Evolutionary conservation across 108 stramenopile genomes (phyloP).

Genomic region (Mediolabrus comicus): DNA sequence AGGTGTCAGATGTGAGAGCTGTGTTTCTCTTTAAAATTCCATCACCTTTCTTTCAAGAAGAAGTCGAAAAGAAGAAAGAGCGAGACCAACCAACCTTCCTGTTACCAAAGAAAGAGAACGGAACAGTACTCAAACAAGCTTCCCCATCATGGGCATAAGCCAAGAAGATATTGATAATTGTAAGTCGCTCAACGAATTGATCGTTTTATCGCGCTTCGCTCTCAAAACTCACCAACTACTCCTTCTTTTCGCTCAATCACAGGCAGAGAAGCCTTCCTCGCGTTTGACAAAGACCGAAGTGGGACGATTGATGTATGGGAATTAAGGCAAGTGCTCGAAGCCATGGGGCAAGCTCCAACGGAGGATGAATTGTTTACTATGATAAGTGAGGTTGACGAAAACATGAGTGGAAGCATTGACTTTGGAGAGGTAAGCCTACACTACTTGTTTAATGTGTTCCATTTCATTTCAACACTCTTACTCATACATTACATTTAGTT

Average conservation of each 20-base stretch:
- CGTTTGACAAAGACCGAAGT: slow-evolving; percentile 84
- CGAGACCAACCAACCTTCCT: too few relatives aligned
- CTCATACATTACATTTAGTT: too few relatives aligned
- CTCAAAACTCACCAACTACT: not conserved
- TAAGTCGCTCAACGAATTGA: too few relatives aligned
- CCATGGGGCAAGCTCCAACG: slow-evolving; percentile 91
- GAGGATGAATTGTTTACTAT: slow-evolving; percentile 92
- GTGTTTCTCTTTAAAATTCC: too few relatives aligned
- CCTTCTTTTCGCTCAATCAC: not conserved
- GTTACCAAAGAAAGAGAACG: too few relatives aligned
- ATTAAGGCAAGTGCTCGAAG: slow-evolving; percentile 80
- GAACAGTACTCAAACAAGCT: too few relatives aligned
- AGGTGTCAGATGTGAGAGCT: too few relatives aligned
- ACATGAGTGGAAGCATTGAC: slow-evolving; percentile 88
- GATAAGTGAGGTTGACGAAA: slow-evolving; percentile 86
- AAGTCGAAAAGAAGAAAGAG: not conserved
- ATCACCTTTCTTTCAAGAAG: not conserved
- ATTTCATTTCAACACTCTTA: too few relatives aligned
- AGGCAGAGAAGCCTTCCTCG: slow-evolving; percentile 86
- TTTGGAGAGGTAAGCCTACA: too few relatives aligned
- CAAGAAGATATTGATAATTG: slow-evolving; percentile 47
- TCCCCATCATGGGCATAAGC: slow-evolving; percentile 37
- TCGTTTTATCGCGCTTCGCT: not conserved
- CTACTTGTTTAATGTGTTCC: too few relatives aligned
- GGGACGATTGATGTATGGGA: slow-evolving; percentile 92